Evolutionary conservation across 306 rosid species (phyloP).

Genomic region (Citrullus colocynthis): DNA sequence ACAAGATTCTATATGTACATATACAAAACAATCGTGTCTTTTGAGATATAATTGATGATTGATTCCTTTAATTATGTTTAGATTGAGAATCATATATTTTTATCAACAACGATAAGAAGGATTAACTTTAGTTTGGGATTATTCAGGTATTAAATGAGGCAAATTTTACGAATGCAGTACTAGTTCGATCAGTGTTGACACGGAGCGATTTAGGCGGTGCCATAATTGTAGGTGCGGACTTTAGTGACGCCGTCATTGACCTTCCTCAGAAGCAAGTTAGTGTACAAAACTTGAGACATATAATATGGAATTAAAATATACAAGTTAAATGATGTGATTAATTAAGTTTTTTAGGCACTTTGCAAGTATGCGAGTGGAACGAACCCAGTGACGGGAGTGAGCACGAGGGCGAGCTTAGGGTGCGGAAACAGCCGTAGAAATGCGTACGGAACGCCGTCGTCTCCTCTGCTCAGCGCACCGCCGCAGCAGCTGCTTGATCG

Average conservation of each 20-base stretch:
- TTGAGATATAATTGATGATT: too few species aligned
- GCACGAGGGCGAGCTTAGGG: constrained; percentile 52
- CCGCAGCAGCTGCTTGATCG: constrained; percentile 52
- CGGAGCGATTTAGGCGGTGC: constrained; percentile 93
- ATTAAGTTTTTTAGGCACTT: constrained; percentile 22
- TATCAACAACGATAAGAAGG: not conserved
- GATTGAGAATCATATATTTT: too few species aligned
- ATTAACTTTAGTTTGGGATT: not conserved
- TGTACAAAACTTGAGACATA: too few species aligned
- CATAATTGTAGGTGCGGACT: constrained; percentile 77
- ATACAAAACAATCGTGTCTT: too few species aligned
- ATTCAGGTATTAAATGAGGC: constrained; percentile 78
- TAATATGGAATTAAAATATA: too few species aligned
- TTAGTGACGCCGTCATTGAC: constrained; percentile 90
- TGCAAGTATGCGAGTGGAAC: constrained; percentile 53
- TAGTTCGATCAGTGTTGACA: constrained; percentile 76
- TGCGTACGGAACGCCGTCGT: constrained; percentile 57
- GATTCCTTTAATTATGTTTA: too few species aligned
- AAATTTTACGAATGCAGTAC: constrained; percentile 70
- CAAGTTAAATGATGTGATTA: not conserved
- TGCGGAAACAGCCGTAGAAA: constrained; percentile 79
- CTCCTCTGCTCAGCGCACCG: constrained; percentile 72
- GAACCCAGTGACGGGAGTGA: constrained; percentile 42
- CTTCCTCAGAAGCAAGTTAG: constrained; percentile 64
- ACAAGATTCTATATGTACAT: too few species aligned